phyloP scores from a whole-genome alignment of 352 stramenopile species.

The Pythium angustatum region DNA sequence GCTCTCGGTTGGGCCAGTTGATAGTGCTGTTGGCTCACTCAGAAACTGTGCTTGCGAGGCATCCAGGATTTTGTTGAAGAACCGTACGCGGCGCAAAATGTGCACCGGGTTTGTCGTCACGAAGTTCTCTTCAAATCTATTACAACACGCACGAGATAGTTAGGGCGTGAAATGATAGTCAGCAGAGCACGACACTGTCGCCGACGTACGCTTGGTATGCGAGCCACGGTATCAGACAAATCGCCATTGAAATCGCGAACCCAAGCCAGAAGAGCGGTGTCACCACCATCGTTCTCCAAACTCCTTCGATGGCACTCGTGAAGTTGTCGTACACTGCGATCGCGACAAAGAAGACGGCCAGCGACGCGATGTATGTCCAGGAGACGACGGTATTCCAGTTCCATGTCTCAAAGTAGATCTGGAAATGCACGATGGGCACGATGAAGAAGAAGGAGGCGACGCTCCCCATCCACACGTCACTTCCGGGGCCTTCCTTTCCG shows the following conservation, averaged over 20 bases:
- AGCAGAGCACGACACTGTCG: not conserved
- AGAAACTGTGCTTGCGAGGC: slow-evolving; percentile 37
- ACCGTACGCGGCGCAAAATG: slow-evolving; percentile 65
- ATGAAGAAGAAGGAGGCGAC: slow-evolving; percentile 93
- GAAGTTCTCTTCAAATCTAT: slow-evolving; percentile 77
- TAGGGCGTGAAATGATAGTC: not conserved
- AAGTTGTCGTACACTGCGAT: slow-evolving; percentile 62
- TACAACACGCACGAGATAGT: slow-evolving; percentile 2
- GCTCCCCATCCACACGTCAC: slow-evolving; percentile 88
- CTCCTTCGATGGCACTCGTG: slow-evolving; percentile 44
- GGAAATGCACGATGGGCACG: slow-evolving; percentile 91
- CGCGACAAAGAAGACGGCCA: slow-evolving; percentile 51
- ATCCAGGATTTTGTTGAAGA: slow-evolving; percentile 77
- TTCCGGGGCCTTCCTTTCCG: slow-evolving; percentile 36
- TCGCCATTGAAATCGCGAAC: slow-evolving; percentile 41
- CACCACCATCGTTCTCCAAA: slow-evolving; percentile 37
- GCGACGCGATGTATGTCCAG: slow-evolving; percentile 47
- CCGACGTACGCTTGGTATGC: slow-evolving; percentile 63
- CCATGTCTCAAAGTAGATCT: slow-evolving; percentile 81
- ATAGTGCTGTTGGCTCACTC: slow-evolving; percentile 3
- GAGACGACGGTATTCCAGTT: slow-evolving; percentile 63
- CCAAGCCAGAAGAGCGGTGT: slow-evolving; percentile 64
- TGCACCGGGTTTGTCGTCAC: slow-evolving; percentile 68
- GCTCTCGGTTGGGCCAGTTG: slow-evolving; percentile 13
- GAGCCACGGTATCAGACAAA: slow-evolving; percentile 64